phyloP scores from a whole-genome alignment of 495 filamentous ascomycete species.

The Paragyromitra xinjiangensis region DNA sequence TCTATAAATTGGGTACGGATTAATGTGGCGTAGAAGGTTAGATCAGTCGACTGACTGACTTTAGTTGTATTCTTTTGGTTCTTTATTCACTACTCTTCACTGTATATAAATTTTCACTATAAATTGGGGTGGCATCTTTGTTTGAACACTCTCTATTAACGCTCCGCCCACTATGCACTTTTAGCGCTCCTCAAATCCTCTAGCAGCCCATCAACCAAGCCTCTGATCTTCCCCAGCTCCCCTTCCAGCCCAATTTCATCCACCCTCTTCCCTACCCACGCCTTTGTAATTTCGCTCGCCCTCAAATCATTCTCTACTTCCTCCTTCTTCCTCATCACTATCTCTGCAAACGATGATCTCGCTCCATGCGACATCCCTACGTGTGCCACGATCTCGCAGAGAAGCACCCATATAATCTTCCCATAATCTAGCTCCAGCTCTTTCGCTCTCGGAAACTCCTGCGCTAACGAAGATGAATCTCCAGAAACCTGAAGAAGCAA shows the following conservation, averaged over 20 bases:
- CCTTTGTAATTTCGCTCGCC: slow-evolving; percentile 35
- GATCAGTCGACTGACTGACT: slow-evolving; percentile 13
- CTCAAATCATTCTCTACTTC: slow-evolving; percentile 50
- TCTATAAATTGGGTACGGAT: slow-evolving; percentile 15
- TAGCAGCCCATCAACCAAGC: slow-evolving; percentile 36
- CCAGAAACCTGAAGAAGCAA: slow-evolving; percentile 48
- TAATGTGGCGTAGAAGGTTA: slow-evolving; percentile 27
- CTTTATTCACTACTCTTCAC: neutral
- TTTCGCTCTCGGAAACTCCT: slow-evolving; percentile 11
- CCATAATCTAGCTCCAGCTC: slow-evolving; percentile 44
- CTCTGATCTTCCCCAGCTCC: slow-evolving; percentile 38
- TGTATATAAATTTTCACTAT: slow-evolving; percentile 30
- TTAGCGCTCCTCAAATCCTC: slow-evolving; percentile 23
- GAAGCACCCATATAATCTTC: slow-evolving; percentile 51
- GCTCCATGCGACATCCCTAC: slow-evolving; percentile 51
- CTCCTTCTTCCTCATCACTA: slow-evolving; percentile 44
- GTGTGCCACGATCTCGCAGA: slow-evolving; percentile 42
- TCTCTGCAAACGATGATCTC: slow-evolving; percentile 34
- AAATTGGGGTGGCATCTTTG: slow-evolving; percentile 16
- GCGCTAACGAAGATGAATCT: slow-evolving; percentile 5
- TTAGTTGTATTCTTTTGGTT: neutral
- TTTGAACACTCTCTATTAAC: neutral
- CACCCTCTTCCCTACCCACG: slow-evolving; percentile 42
- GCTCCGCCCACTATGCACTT: neutral
- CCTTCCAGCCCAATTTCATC: slow-evolving; percentile 41